Conservation (phyloP, 2,329 filamentous ascomycete genomes). For the Exophiala lecanii-corni region DNA sequence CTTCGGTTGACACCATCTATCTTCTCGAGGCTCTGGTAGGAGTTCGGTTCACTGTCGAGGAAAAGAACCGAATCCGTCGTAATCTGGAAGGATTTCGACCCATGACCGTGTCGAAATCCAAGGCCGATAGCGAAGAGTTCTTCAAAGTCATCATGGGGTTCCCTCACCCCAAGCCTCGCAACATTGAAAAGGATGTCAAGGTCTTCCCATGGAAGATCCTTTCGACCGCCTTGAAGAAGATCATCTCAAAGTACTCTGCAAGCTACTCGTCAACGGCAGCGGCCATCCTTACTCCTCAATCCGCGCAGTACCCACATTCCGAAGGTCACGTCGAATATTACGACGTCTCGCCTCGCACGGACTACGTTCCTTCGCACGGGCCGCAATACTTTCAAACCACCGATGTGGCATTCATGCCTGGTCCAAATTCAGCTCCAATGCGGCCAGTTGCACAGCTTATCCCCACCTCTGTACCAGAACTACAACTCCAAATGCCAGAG, state of each 20-base stretch:
- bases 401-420: slow-evolving; percentile 15
- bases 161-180: slow-evolving; percentile 87
- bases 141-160: slow-evolving; percentile 99
- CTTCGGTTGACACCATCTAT: slow-evolving; percentile 93
- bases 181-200: slow-evolving; percentile 99
- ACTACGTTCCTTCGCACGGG: slow-evolving; percentile 29
- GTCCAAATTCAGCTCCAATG: slow-evolving; percentile 10
- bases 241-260: slow-evolving; percentile 90
- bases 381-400: slow-evolving; percentile 8
- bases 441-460: slow-evolving; percentile 15
- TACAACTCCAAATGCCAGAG: slow-evolving; percentile 24
- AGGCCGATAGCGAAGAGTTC: slow-evolving; percentile 88
- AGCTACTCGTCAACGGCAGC: slow-evolving; percentile 64
- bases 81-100: slow-evolving; percentile 94
- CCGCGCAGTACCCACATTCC: slow-evolving; percentile 37
- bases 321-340: slow-evolving; percentile 45
- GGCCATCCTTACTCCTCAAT: slow-evolving; percentile 37
- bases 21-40: slow-evolving; percentile 88
- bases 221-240: slow-evolving; percentile 85
- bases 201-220: slow-evolving; percentile 96
- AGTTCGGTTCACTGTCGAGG: slow-evolving; percentile 85
- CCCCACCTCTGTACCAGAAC: slow-evolving; percentile 17
- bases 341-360: slow-evolving; percentile 42
- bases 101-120: slow-evolving; percentile 87
- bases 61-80: slow-evolving; percentile 95